Evolutionary conservation across 2,329 filamentous ascomycete genomes (phyloP), one percentile per base, ranked within the genome.

Genomic region (Xylaria sp.): DNA sequence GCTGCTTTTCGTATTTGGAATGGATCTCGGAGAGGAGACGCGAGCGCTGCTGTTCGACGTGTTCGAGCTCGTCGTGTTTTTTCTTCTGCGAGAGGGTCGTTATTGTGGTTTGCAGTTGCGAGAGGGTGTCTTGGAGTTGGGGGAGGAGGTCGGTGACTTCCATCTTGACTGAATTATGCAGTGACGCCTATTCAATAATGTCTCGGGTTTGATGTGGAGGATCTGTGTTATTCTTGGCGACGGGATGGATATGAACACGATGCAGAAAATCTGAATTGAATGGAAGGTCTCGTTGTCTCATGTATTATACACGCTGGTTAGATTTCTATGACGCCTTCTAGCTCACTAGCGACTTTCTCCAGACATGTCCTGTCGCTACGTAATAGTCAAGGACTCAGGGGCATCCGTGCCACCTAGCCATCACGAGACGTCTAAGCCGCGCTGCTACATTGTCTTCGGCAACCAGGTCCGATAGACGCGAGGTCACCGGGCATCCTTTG

Each of bases 71-170:
- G 1, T 70, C 63, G 53, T 75, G 69, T 60, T 77, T 75, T 7
- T 69, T 62, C 5, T 68, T 66, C 1, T 67, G 66, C 9, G 73
- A 69, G 18, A 78, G 66, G 1, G 70, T 66, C 10, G 70, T 67
- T 39, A 79, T 66, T 19, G 76, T 75, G 34, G 55, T 59, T 59
- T 74, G 73, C 59, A 79, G 78, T 13, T 70, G 68, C 0, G 73
- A 71, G 50, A 79, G 69, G 18, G 73, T 77, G 56, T 77, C 73
- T 62, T 74, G 74, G 75, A 79, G 76, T 66, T 77, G 73, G 61
- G 72, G 67, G 63, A 78, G 72, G 52, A 79, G 74, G 49, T 69
- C 62, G 11, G 74, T 70, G 60, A 78, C 73, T 58, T 76, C 73
- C 65, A 71, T 66, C 34, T 16, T 16, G 16, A 16, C 16, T 16